These are phyloP conservation scores for Aaosphaeria arxii DNA, from an alignment of 2,329 filamentous ascomycete genomes.

Conservation along the genomic window DNA sequence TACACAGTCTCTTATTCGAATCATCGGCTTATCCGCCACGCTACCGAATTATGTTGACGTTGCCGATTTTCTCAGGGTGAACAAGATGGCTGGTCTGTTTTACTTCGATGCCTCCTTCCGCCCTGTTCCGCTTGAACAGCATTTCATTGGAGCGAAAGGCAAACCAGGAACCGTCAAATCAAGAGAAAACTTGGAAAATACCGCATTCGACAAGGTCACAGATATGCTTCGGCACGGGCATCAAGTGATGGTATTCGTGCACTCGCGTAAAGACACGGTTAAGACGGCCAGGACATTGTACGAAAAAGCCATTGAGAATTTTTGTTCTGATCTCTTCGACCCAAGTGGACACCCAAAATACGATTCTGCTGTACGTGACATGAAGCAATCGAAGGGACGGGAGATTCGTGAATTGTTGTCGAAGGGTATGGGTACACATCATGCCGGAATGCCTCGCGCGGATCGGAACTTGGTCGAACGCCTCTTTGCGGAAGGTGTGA, in stretches of 20 bases:
- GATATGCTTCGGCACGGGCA: constrained; percentile 91
- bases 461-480: constrained; percentile 96
- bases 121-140: constrained; percentile 92
- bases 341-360: constrained; percentile 76
- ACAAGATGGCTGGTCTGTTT: constrained; percentile 86
- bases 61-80: constrained; percentile 94
- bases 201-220: constrained; percentile 89
- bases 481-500: constrained; percentile 84
- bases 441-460: constrained; percentile 92
- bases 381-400: constrained; percentile 79
- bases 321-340: constrained; percentile 79
- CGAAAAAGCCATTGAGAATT: constrained; percentile 80
- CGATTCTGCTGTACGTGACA: constrained; percentile 74
- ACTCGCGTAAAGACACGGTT: constrained; percentile 91
- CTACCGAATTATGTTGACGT: constrained; percentile 96
- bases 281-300: constrained; percentile 81
- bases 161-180: constrained; percentile 79
- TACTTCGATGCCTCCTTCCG: constrained; percentile 97
- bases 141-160: constrained; percentile 94
- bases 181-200: constrained; percentile 82
- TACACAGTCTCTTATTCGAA: constrained; percentile 94
- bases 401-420: constrained; percentile 86
- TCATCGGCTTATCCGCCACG: constrained; percentile 92
- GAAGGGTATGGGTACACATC: constrained; percentile 91
- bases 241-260: constrained; percentile 99